Base-by-base conservation (phyloP, 176 grass and related monocot species). In the Phoenix roebelenii region DNA sequence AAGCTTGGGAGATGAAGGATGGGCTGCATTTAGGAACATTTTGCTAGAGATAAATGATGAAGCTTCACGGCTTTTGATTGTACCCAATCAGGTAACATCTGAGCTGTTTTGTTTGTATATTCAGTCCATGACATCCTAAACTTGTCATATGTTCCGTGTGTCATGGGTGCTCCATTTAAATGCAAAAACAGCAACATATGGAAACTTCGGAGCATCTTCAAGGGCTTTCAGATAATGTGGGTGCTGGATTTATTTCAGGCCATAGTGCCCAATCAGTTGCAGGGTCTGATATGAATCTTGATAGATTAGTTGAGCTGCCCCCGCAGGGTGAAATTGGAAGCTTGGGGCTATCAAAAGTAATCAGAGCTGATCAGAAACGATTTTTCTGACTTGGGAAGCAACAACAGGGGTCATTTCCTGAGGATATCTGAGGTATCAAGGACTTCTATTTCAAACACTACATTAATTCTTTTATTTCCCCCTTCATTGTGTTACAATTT, bases 201-300 rank as follows among this genome's bases (percentile, higher is more conserved):
- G 93, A 98, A 66, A 81, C 83, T 32, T 78, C 84, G 50, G 87
- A 98, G 61, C 78, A 22, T 49, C 78, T 98, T 62, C 76, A 81
- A 25, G 93, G 87, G 18, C 84, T 98, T 18, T 89, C 93, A 23
- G 93, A 98, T 76, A 87, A 98, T 70, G 93, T 98, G 28, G 93
- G 93, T 64, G 93, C 87, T 22, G 93, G 93, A 67, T 98, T 98
- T 73, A 98, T 98, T 80, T 85, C 87, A 39, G 93, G 87, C 63
- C 87, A 97, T 70, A 74, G 81, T 30, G 52, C 84, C 59, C 84
- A 88, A 30, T 66, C 87, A 3, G 81, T 73, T 7, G 76, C 90
- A 55, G 79, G 74, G 7, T 78, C 93, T 3, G 93, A 92, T 14
- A 70, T 92, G 60, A 76, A 80, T 30, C 83, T 83, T 63, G 91